Base-by-base conservation (phyloP, 768 basidiomycete genomes). In the Dacryopinax spathularia region DNA sequence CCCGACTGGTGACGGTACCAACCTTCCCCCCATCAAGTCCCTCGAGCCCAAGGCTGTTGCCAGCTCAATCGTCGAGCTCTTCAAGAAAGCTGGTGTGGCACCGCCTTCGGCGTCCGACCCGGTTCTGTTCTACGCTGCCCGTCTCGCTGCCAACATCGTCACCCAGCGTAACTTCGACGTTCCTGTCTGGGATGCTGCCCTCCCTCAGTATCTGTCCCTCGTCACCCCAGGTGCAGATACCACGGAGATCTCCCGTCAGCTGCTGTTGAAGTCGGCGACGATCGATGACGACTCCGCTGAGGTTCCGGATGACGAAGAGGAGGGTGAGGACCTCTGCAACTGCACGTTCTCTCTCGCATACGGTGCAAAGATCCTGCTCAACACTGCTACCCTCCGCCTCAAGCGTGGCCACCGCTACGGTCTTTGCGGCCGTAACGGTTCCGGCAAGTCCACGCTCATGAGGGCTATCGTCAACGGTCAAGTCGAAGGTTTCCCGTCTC, bases 391-490 rank as follows among this genome's bases (percentile, higher is more conserved):
- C 67, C 89, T 97, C 75, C 91, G 94, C 75, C 89, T 97, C 75
- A 96, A 95, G 82, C 92, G 94, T 77, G 94, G 93, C 63, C 91
- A 96, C 79, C 92, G 94, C 74, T 97, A 97, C 75, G 94, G 94
- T 83, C 87, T 97, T 34, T 95, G 92, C 75, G 94, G 94, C 75
- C 90, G 93, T 80, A 97, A 97, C 77, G 94, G 94, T 84, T 93
- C 93, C 72, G 94, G 94, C 70, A 97, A 97, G 66, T 76, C 74
- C 27, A 75, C 74, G 64, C 71, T 76, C 34, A 71, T 73, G 71
- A 70, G 72, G 67, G 70, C 66, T 68, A 72, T 72, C 65, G 69
- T 77, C 67, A 77, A 72, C 68, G 70, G 67, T 65, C 94, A 97
- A 78, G 94, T 97, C 70, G 94, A 97, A 72, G 94, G 94, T 70